These are phyloP conservation scores for Tetratostichococcus sp. DNA, from an alignment of 139 green algal species.

Conservation along the genomic window DNA sequence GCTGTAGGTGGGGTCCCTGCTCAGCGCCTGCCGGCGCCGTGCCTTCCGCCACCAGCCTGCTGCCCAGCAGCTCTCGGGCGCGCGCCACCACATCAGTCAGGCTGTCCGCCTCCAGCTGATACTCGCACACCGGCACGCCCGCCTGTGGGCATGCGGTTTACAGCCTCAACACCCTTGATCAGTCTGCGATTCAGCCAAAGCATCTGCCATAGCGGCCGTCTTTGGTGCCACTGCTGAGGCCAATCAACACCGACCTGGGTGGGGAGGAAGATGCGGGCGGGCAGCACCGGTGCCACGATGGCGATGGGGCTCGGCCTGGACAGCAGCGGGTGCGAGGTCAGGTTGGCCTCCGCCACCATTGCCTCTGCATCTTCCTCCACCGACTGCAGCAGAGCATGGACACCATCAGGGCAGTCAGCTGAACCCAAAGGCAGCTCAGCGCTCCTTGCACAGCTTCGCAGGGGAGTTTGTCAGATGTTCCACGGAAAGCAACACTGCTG, in stretches of 20 bases:
- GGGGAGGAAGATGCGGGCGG: background rate
- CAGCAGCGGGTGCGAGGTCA: background rate
- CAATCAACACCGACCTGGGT: background rate
- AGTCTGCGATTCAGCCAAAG: too few species aligned
- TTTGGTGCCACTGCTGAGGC: too few species aligned
- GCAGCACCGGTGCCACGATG: background rate
- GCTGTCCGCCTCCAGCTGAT: background rate
- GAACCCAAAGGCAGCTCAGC: too few species aligned
- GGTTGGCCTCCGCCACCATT: background rate
- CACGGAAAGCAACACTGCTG: background rate
- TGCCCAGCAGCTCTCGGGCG: background rate
- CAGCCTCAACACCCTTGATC: too few species aligned
- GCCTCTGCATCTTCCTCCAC: background rate
- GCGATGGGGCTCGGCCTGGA: background rate
- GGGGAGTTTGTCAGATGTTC: too few species aligned
- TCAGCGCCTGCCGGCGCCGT: background rate
- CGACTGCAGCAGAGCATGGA: background rate
- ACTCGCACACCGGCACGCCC: background rate
- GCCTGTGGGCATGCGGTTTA: background rate
- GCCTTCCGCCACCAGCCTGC: background rate
- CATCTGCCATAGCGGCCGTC: too few species aligned
- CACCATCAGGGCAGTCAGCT: too few species aligned
- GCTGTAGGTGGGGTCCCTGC: background rate
- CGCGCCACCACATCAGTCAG: background rate
- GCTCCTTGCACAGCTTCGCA: too few species aligned